Evolutionary conservation across 2,329 filamentous ascomycete genomes (phyloP).

Genomic region (Rhynchosporium secalis): DNA sequence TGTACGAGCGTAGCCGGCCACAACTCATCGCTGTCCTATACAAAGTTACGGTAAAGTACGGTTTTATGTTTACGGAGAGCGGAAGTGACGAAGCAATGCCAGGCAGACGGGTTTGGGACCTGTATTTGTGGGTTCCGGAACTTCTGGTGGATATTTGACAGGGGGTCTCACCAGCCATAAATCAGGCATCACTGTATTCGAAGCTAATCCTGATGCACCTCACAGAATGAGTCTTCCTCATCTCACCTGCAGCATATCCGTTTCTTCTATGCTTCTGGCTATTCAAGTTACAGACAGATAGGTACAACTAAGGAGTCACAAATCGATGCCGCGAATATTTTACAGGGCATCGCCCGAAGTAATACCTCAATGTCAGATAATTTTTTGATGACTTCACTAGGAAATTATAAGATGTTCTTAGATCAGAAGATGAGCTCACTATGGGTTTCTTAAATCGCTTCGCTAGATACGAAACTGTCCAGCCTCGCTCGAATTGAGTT

Average conservation of each 20-base stretch:
- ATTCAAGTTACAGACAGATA: too few relatives aligned
- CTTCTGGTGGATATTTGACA: not conserved
- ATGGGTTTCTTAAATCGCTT: too few relatives aligned
- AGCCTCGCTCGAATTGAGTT: conserved; percentile 1
- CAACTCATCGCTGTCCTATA: not conserved
- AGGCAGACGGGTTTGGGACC: conserved; percentile 19
- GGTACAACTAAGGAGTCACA: too few relatives aligned
- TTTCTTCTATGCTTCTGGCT: not conserved
- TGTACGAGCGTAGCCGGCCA: not conserved
- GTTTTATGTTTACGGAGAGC: not conserved
- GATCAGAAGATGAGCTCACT: too few relatives aligned
- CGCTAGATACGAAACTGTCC: too few relatives aligned
- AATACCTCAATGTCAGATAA: too few relatives aligned
- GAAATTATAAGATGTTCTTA: too few relatives aligned
- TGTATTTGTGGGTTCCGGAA: conserved; percentile 3
- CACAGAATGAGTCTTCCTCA: conserved; percentile 21
- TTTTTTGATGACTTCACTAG: too few relatives aligned
- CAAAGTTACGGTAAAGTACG: not conserved
- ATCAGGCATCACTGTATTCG: conserved; percentile 19
- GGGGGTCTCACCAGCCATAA: conserved; percentile 2
- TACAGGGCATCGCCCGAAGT: too few relatives aligned
- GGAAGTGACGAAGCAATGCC: conserved; percentile 10
- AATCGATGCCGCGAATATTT: too few relatives aligned
- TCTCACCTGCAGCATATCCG: not conserved
- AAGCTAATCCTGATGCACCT: conserved; percentile 9